Evolutionary conservation across 2,329 filamentous ascomycete genomes (phyloP), one percentile per base, ranked within the genome.

Genomic region (Stagonosporopsis vannaccii): DNA sequence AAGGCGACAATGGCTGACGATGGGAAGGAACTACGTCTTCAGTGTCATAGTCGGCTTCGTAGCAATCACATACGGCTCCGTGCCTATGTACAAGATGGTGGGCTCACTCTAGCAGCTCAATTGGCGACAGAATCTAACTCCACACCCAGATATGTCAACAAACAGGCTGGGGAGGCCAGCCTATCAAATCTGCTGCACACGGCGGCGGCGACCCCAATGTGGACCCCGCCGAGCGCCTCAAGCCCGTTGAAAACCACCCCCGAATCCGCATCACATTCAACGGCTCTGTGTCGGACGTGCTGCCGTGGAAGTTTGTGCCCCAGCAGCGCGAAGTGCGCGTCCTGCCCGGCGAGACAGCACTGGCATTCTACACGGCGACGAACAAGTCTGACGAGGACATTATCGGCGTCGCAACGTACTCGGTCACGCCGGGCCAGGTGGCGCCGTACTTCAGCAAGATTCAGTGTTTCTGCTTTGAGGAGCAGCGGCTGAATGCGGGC

Each of bases 401-500:
- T 68, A 98, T 99, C 70, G 95, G 95, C 43, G 93, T 99, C 39
- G 95, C 95, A 11, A 99, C 95, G 7, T 99, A 99, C 79, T 96
- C 91, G 72, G 96, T 99, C 26, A 97, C 94, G 2, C 95, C 95
- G 0, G 95, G 87, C 3, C 95, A 99, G 79, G 93, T 96, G 40
- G 94, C 95, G 39, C 93, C 92, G 1, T 99, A 99, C 77, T 99
- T 99, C 74, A 96, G 91, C 85, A 99, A 99, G 84, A 99, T 99
- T 41, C 95, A 99, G 78, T 99, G 95, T 74, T 99, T 99, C 78
- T 99, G 95, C 78, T 99, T 99, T 70, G 95, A 99, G 80, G 94
- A 84, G 75, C 95, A 99, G 83, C 85, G 96, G 59, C 78, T 99
- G 63, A 94, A 95, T 73, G 93, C 93, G 6, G 93, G 94, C 40